Evolutionary conservation across 2,329 filamentous ascomycete species (phyloP).

Genomic region (Diaporthe australafricana): DNA sequence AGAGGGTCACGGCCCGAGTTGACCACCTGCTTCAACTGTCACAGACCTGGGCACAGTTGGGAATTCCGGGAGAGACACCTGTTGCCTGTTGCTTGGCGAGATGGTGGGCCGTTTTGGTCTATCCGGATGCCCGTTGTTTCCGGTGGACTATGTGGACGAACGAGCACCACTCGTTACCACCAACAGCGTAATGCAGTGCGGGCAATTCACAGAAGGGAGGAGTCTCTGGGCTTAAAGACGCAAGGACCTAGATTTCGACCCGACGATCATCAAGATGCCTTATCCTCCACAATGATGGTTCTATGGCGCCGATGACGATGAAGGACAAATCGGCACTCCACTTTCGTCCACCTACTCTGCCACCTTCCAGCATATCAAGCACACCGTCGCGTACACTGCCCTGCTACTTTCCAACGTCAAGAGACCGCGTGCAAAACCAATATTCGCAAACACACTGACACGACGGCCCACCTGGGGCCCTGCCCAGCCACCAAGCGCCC

Average conservation of each 20-base stretch:
- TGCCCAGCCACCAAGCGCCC: background rate
- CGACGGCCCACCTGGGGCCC: background rate
- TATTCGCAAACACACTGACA: background rate
- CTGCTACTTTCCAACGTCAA: background rate
- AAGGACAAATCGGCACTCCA: background rate
- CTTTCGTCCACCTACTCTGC: no score
- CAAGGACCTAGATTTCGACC: background rate
- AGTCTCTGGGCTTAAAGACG: background rate
- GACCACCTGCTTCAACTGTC: background rate
- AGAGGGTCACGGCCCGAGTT: background rate
- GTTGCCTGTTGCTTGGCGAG: background rate
- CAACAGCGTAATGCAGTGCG: conserved; percentile 17
- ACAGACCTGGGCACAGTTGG: conserved; percentile 15
- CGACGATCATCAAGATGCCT: background rate
- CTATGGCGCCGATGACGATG: background rate
- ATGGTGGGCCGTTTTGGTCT: background rate
- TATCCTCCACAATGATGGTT: background rate
- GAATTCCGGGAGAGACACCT: background rate
- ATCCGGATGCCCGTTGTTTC: background rate
- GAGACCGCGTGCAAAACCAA: background rate
- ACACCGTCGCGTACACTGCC: background rate
- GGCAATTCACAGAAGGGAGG: background rate
- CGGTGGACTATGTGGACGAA: conserved; percentile 12
- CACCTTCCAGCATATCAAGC: no score
- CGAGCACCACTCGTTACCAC: conserved; percentile 19